Evolutionary conservation across 2,329 filamentous ascomycete genomes (phyloP).

Genomic region (Fusarium torreyae): DNA sequence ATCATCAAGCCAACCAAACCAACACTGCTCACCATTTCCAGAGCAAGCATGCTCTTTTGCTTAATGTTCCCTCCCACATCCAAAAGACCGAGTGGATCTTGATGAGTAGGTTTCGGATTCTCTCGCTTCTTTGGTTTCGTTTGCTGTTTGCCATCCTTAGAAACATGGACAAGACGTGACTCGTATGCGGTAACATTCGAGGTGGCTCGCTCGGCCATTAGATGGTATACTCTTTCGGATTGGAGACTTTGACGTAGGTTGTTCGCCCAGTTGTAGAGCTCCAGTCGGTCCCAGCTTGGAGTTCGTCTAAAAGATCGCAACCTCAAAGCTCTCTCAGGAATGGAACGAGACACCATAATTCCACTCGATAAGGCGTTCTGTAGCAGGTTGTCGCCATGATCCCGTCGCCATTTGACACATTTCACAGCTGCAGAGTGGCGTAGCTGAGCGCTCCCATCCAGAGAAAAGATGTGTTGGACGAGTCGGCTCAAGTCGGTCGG

Average conservation of each 20-base stretch:
- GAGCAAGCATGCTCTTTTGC: slow-evolving; percentile 74
- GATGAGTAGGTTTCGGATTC: slow-evolving; percentile 55
- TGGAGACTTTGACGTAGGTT: slow-evolving; percentile 55
- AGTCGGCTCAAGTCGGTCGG: slow-evolving; percentile 80
- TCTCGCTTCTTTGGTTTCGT: slow-evolving; percentile 15
- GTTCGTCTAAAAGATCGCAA: slow-evolving; percentile 27
- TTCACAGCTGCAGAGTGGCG: slow-evolving; percentile 88
- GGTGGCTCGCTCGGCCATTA: slow-evolving; percentile 41
- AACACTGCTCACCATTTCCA: slow-evolving; percentile 82
- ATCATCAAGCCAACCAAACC: slow-evolving; percentile 81
- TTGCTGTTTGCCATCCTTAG: slow-evolving; percentile 8
- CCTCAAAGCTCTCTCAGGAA: slow-evolving; percentile 40
- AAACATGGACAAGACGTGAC: slow-evolving; percentile 41
- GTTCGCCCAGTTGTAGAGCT: slow-evolving; percentile 57
- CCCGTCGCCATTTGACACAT: slow-evolving; percentile 78
- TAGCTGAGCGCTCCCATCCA: slow-evolving; percentile 83
- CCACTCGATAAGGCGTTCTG: slow-evolving; percentile 40
- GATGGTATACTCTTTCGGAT: slow-evolving; percentile 50
- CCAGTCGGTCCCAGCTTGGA: slow-evolving; percentile 53
- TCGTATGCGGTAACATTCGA: slow-evolving; percentile 23
- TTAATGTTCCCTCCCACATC: slow-evolving; percentile 77
- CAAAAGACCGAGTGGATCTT: slow-evolving; percentile 86
- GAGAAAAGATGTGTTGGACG: slow-evolving; percentile 82
- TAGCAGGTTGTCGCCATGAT: slow-evolving; percentile 42
- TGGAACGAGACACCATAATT: slow-evolving; percentile 28